These are phyloP conservation scores for Eleusine indica DNA, from an alignment of 176 grass and related monocot species.

Conservation along the genomic window DNA sequence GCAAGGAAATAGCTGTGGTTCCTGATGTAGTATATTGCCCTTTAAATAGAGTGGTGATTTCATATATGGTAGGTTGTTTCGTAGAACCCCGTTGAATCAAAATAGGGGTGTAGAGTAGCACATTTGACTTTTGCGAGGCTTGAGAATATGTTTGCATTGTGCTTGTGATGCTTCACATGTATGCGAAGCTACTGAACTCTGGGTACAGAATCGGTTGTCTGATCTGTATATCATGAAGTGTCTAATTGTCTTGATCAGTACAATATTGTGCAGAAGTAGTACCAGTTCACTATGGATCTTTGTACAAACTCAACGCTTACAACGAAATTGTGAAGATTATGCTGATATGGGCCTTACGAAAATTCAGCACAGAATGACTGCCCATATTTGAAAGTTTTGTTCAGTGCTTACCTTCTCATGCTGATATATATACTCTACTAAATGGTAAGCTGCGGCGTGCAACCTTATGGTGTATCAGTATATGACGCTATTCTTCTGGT, in stretches of 20 bases:
- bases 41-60: slow-evolving; percentile 25
- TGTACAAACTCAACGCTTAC: slow-evolving; percentile 18
- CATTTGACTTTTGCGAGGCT: slow-evolving; percentile 25
- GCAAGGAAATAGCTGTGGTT: neutral
- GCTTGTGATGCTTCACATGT: slow-evolving; percentile 40
- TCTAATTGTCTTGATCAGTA: slow-evolving; percentile 18
- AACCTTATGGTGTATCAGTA: neutral
- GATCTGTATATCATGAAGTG: slow-evolving; percentile 5
- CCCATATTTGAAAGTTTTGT: slow-evolving; percentile 14
- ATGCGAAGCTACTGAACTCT: slow-evolving; percentile 35
- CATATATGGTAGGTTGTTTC: slow-evolving; percentile 19
- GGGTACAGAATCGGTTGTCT: slow-evolving; percentile 22
- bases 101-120: slow-evolving; percentile 31
- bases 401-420: neutral
- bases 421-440: neutral
- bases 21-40: slow-evolving; percentile 26
- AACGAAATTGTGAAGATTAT: slow-evolving; percentile 32
- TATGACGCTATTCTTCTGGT: neutral
- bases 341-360: neutral
- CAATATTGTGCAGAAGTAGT: neutral
- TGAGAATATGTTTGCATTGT: slow-evolving; percentile 40
- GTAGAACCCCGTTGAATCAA: slow-evolving; percentile 16
- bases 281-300: neutral
- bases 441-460: neutral
- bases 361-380: neutral